Conservation (phyloP, 2,329 filamentous ascomycete species). For the Fusarium veterinarium region DNA sequence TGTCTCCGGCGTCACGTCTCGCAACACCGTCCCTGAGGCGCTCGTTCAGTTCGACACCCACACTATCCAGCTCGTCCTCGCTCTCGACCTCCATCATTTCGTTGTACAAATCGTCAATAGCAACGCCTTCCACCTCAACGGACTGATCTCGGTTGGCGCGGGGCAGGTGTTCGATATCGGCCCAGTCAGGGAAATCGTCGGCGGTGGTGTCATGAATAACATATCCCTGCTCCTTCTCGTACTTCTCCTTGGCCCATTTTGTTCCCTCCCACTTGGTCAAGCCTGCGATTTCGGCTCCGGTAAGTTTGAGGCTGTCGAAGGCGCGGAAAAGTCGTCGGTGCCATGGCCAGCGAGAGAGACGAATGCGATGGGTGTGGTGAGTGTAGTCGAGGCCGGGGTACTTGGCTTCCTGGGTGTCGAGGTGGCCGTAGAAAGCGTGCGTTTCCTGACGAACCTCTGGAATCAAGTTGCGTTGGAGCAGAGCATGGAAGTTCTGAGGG, state of each 20-base stretch:
- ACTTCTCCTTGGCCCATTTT: constrained; percentile 84
- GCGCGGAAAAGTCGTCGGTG: constrained; percentile 81
- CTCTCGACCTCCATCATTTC: constrained; percentile 62
- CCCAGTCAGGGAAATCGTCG: constrained; percentile 73
- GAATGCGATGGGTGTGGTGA: constrained; percentile 77
- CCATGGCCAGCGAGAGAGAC: constrained; percentile 81
- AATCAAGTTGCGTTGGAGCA: constrained; percentile 78
- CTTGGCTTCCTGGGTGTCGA: constrained; percentile 82
- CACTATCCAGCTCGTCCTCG: constrained; percentile 63
- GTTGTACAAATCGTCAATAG: constrained; percentile 44
- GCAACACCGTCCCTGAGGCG: constrained; percentile 73
- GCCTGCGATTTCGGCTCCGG: constrained; percentile 74
- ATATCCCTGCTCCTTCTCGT: constrained; percentile 79
- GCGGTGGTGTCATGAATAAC: constrained; percentile 77
- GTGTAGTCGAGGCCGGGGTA: constrained; percentile 86
- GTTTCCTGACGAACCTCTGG: constrained; percentile 84
- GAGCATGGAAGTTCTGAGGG: constrained; percentile 75
- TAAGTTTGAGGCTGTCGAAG: constrained; percentile 77
- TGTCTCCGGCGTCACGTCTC: constrained; percentile 70
- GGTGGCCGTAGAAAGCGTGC: constrained; percentile 80
- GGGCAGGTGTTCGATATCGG: constrained; percentile 43
- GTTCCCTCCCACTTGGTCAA: constrained; percentile 88
- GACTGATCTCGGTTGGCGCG: constrained; percentile 23
- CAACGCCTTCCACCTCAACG: constrained; percentile 29
- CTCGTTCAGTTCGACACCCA: constrained; percentile 72